Base-by-base conservation (phyloP, 805 yeast species). In the Brettanomyces sp. region DNA sequence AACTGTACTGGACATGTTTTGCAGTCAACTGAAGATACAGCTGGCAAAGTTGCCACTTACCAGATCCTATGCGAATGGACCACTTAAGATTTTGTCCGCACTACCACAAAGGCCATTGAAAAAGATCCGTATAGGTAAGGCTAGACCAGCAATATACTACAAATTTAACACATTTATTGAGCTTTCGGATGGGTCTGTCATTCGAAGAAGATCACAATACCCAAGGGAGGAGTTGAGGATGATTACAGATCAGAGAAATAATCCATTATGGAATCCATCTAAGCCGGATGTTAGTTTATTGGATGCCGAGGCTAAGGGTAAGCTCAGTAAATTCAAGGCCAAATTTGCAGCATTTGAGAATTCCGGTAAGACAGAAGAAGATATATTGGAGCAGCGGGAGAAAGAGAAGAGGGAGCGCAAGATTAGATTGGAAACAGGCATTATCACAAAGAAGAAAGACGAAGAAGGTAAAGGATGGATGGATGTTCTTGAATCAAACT, bases 101-200 rank as follows among this genome's bases (percentile, higher is more conserved):
- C 55, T 66, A 18, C 66, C 70, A 30, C 45, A 47, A 47, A 76
- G 91, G 67, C 88, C 87, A 44, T 62, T 76, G 65, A 81, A 77
- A 61, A 82, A 79, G 62, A 83, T 85, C 55, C 65, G 69, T 49
- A 65, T 82, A 46, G 97, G 97, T 46, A 85, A 85, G 62, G 89
- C 96, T 14, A 79, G 97, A 65, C 97, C 98, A 2, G 89, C 96
- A 33, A 84, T 93, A 37, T 90, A 87, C 65, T 77, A 91, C 67
- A 87, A 87, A 63, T 93, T 93, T 62, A 89, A 91, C 52, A 84
- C 90, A 32, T 66, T 74, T 35, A 90, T 93, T n/a, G 95, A 91
- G 65, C 73, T 90, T 48, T 83, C 95, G 53, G 99, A 93, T 62
- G 99, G 99, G 2, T 85, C 96, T 30, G 95, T 95, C 2, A 72